Evolutionary conservation across 129 eudicot genomes (phyloP).

Genomic region (Centrapalus pauciflorus): DNA sequence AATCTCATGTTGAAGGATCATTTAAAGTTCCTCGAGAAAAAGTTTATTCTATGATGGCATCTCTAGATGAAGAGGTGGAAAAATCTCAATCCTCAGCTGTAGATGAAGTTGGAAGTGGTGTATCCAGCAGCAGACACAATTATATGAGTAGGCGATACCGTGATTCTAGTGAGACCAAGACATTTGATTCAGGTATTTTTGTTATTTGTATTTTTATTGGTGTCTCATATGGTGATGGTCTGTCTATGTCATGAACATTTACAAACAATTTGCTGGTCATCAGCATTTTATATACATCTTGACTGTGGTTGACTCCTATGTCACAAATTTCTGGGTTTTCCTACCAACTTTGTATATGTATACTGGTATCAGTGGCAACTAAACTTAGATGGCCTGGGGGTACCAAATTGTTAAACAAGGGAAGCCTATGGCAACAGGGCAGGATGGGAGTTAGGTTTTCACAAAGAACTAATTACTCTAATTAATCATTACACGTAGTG

Average conservation of each 20-base stretch:
- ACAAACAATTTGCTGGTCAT: background rate
- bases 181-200: constrained; percentile 55
- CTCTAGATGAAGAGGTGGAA: constrained; percentile 61
- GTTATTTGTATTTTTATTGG: background rate
- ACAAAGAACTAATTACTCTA: background rate
- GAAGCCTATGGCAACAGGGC: background rate
- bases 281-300: no score
- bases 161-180: constrained; percentile 43
- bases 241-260: background rate
- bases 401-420: background rate
- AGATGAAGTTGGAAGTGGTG: constrained; percentile 46
- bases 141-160: constrained; percentile 52
- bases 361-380: background rate
- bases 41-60: constrained; percentile 48
- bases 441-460: background rate
- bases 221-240: background rate
- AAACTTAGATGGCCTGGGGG: background rate
- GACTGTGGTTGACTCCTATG: background rate
- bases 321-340: background rate
- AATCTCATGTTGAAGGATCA: constrained; percentile 42
- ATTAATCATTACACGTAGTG: background rate
- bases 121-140: constrained; percentile 20
- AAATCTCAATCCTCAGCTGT: constrained; percentile 32
- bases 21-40: constrained; percentile 71
- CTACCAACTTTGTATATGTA: background rate